phyloP scores from a whole-genome alignment of 169 alveolate species.

The Plasmodium gonderi region DNA sequence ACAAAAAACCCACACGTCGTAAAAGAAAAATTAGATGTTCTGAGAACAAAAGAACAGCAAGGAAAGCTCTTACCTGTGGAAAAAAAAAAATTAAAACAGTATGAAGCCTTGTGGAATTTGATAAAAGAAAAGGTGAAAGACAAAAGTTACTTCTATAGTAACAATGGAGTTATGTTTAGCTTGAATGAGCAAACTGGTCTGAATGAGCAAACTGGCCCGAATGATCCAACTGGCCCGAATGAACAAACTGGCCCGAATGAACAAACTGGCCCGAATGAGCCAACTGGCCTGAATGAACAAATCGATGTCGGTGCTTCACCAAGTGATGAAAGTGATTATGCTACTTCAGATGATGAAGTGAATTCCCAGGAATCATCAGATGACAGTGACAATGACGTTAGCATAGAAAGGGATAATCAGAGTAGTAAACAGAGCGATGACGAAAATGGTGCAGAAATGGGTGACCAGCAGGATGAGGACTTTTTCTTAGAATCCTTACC shows the following conservation, averaged over 20 bases:
- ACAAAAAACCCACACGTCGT: slow-evolving; percentile 57
- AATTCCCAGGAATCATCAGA: background rate
- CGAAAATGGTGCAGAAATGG: background rate
- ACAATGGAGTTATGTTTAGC: slow-evolving; percentile 44
- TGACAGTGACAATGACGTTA: background rate
- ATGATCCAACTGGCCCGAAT: background rate
- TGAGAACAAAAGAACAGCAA: slow-evolving; percentile 50
- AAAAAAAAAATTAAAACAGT: slow-evolving; percentile 52
- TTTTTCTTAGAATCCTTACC: slow-evolving; percentile 63
- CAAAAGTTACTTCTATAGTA: slow-evolving; percentile 30
- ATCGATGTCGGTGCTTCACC: background rate
- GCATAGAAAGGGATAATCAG: background rate
- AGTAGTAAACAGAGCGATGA: background rate
- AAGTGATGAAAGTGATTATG: background rate
- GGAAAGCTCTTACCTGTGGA: slow-evolving; percentile 61
- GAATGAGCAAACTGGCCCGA: background rate
- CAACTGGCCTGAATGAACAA: background rate
- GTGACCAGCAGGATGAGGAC: slow-evolving; percentile 9
- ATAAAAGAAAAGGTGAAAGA: slow-evolving; percentile 68
- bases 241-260: background rate
- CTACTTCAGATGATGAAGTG: background rate
- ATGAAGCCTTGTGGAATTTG: slow-evolving; percentile 70
- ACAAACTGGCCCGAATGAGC: too few species aligned
- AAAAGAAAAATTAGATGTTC: slow-evolving; percentile 60
- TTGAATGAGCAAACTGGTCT: slow-evolving; percentile 15